Percentiles rank a stretch among this genome's conserved stretches.
These are phyloP conservation scores for Colletotrichum euphorbiae DNA, from an alignment of 2,329 filamentous ascomycete species.

Conservation along the genomic window DNA sequence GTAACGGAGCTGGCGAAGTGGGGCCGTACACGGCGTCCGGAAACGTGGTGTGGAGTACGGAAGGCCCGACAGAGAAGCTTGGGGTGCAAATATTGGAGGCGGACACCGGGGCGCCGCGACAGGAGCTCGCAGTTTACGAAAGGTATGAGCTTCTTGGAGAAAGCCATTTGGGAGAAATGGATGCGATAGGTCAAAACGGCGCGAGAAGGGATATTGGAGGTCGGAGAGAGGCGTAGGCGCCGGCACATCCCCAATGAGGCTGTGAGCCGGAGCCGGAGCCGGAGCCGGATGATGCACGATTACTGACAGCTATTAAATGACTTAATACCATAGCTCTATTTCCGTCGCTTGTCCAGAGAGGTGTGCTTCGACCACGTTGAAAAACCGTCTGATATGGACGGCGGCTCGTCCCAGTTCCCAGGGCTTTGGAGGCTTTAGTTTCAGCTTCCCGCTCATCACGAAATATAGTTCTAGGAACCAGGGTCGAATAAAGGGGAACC, in stretches of 20 bases:
- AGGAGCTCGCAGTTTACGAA: slow-evolving; percentile 44
- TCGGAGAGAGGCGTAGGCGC: slow-evolving; percentile 27
- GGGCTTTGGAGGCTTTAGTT: background rate
- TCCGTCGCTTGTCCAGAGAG: background rate
- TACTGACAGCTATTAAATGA: slow-evolving; percentile 24
- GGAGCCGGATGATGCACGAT: slow-evolving; percentile 8
- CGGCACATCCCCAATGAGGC: background rate
- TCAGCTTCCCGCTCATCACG: slow-evolving; percentile 8
- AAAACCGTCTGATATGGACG: background rate
- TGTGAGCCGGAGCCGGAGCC: background rate
- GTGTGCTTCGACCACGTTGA: background rate
- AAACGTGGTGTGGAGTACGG: background rate
- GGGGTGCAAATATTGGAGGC: slow-evolving; percentile 39
- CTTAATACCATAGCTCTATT: background rate
- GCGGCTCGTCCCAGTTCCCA: background rate
- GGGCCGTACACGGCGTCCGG: slow-evolving; percentile 28
- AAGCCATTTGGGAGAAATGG: slow-evolving; percentile 44
- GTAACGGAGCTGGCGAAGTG: slow-evolving; percentile 42
- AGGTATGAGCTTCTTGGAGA: slow-evolving; percentile 52
- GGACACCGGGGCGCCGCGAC: slow-evolving; percentile 41
- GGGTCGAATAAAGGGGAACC: background rate
- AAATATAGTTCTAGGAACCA: background rate
- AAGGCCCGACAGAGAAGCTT: slow-evolving; percentile 28
- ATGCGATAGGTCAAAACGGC: slow-evolving; percentile 29
- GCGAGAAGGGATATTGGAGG: slow-evolving; percentile 34